phyloP scores from a whole-genome alignment of 495 filamentous ascomycete species.

The Penicillium lagena region DNA sequence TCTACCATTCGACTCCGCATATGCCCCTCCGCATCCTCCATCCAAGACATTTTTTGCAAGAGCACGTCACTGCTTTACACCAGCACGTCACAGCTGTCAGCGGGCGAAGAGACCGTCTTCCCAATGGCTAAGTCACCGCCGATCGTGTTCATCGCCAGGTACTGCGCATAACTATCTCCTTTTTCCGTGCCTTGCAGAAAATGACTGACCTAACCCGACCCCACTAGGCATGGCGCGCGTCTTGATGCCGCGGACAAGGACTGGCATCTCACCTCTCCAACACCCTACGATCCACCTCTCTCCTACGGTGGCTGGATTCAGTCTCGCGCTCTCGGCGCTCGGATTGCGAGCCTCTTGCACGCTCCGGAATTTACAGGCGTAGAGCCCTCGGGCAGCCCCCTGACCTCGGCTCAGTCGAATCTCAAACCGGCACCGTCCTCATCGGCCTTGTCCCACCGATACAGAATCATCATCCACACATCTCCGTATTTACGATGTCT shows the following conservation, averaged over 20 bases:
- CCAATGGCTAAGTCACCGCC: slow-evolving; percentile 54
- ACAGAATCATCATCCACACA: slow-evolving; percentile 79
- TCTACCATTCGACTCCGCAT: neutral
- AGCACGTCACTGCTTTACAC: too few species aligned
- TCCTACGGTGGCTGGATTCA: slow-evolving; percentile 94
- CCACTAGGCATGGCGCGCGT: slow-evolving; percentile 74
- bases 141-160: slow-evolving; percentile 79
- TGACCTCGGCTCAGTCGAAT: slow-evolving; percentile 10
- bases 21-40: neutral
- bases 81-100: too few species aligned
- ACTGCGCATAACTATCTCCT: slow-evolving; percentile 13
- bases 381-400: slow-evolving; percentile 6
- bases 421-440: slow-evolving; percentile 12
- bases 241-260: slow-evolving; percentile 89
- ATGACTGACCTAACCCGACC: neutral
- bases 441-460: slow-evolving; percentile 46
- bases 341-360: slow-evolving; percentile 69
- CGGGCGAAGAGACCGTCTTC: neutral
- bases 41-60: neutral
- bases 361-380: slow-evolving; percentile 25
- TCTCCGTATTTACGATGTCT: slow-evolving; percentile 91
- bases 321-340: slow-evolving; percentile 66
- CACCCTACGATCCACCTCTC: slow-evolving; percentile 91
- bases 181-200: neutral
- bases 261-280: slow-evolving; percentile 93